Base-by-base conservation (phyloP, 176 grass and related monocot species). In the Phoenix dactylifera region DNA sequence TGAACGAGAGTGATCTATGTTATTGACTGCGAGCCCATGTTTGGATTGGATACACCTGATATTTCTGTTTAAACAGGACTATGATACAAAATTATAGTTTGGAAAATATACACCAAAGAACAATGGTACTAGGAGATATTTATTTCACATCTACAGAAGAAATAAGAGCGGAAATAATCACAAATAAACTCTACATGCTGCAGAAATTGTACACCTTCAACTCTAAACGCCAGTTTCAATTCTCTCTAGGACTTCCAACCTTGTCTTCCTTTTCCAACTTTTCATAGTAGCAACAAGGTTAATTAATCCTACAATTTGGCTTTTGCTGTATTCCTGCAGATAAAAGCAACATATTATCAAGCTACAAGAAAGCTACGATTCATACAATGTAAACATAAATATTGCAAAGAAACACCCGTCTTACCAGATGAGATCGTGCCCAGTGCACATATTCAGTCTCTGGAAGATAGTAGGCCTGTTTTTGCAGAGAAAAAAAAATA, bases 361-460 rank as follows among this genome's bases (percentile, higher is more conserved):
- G 26, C 22, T 0, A 50, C 71, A 32, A 55, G 9, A 73, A 51
- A 52, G 30, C 17, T 57, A 18, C 22, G 15, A 22, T 28, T 28
- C 10, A 12, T 20, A 56, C 15, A 15, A 66, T 35, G n/a, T 10
- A 14, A 7, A 12, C 7, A 10, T 44, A 44, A 44, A 22, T 1
- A 58, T 24, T 26, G 25, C 22, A 32, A 69, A 69, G 9, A 69
- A 20, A 56, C 18, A 48, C 14, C 19, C 50, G 56, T 63, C 76
- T 71, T 93, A 98, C 94, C 22, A 82, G 88, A 93, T 98, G 94
- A 79, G 82, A 68, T 18, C 94, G 82, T 59, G 94, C 82, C 94
- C 94, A 98, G 67, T 98, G 85, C 51, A 93, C 88, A 60, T 98
- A 93, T 79, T 93, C 88, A 0, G 94, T 98, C 87, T 98, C 88